Percentiles rank a stretch among this genome's conserved stretches.
Conservation (phyloP, 2,329 filamentous ascomycete species). For the Fusarium sacchari region DNA sequence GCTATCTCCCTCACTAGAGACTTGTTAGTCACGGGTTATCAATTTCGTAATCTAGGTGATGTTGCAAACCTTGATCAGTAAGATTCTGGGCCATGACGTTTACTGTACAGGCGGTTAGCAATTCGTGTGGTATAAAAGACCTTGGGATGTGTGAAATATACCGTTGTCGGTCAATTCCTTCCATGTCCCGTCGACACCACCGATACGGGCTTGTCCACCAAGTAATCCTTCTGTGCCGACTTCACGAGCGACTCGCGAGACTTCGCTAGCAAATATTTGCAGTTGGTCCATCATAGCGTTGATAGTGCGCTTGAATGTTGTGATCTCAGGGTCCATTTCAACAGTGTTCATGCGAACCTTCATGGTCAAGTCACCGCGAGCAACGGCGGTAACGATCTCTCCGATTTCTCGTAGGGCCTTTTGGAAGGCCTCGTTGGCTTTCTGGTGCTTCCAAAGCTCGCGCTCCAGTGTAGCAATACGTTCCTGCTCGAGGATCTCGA, state of each 20-base stretch:
- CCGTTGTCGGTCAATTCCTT: conserved; percentile 93
- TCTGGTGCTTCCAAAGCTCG: conserved; percentile 95
- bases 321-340: conserved; percentile 98
- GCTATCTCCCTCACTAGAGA: conserved; percentile 80
- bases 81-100: conserved; percentile 87
- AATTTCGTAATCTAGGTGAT: background rate
- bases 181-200: conserved; percentile 96
- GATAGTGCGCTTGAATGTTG: conserved; percentile 96
- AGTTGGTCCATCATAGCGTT: conserved; percentile 99
- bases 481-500: conserved; percentile 84
- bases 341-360: conserved; percentile 95
- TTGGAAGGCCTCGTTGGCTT: conserved; percentile 98
- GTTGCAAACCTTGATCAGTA: conserved; percentile 72
- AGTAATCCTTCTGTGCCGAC: conserved; percentile 96
- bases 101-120: conserved; percentile 57
- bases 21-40: conserved; percentile 20
- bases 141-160: conserved; percentile 47
- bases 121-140: background rate
- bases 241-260: conserved; percentile 92
- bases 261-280: conserved; percentile 95
- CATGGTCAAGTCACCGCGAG: conserved; percentile 93
- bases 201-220: conserved; percentile 91
- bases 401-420: conserved; percentile 97
- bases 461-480: conserved; percentile 90
- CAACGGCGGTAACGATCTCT: conserved; percentile 95